Evolutionary conservation across 2,329 filamentous ascomycete species (phyloP).

Genomic region (Penicillium glabrum): DNA sequence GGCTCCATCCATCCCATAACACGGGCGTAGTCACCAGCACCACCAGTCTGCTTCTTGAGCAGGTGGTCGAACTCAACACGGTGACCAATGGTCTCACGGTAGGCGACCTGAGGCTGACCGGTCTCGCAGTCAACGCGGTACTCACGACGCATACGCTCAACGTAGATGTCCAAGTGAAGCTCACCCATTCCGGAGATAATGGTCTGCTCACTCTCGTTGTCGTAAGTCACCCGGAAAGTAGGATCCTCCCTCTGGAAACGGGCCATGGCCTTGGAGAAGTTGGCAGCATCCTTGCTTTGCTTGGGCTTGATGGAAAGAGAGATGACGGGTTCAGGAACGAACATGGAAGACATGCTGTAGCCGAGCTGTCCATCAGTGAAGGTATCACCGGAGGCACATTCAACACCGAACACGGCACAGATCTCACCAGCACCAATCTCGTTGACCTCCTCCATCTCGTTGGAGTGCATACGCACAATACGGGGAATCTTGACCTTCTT

Average conservation of each 20-base stretch:
- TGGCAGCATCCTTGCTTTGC: conserved; percentile 83
- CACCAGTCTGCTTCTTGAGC: conserved; percentile 92
- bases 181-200: conserved; percentile 99
- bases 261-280: conserved; percentile 98
- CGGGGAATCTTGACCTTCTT: conserved; percentile 96
- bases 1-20: conserved; percentile 92
- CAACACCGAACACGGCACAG: conserved; percentile 95
- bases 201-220: conserved; percentile 89
- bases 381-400: conserved; percentile 95
- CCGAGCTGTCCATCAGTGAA: conserved; percentile 92
- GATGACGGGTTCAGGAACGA: conserved; percentile 96
- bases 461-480: conserved; percentile 99
- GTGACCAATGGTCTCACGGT: conserved; percentile 86
- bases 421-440: conserved; percentile 97
- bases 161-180: conserved; percentile 93
- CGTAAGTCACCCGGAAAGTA: conserved; percentile 92
- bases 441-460: conserved; percentile 95
- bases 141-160: conserved; percentile 93
- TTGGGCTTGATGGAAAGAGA: conserved; percentile 97
- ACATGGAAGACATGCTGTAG: conserved; percentile 97
- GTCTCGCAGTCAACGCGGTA: conserved; percentile 95
- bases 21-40: conserved; percentile 91
- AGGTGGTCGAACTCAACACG: conserved; percentile 86
- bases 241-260: conserved; percentile 98
- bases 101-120: conserved; percentile 95